Conservation (phyloP, 2,329 filamentous ascomycete genomes). For the Arachnopeziza araneosa region DNA sequence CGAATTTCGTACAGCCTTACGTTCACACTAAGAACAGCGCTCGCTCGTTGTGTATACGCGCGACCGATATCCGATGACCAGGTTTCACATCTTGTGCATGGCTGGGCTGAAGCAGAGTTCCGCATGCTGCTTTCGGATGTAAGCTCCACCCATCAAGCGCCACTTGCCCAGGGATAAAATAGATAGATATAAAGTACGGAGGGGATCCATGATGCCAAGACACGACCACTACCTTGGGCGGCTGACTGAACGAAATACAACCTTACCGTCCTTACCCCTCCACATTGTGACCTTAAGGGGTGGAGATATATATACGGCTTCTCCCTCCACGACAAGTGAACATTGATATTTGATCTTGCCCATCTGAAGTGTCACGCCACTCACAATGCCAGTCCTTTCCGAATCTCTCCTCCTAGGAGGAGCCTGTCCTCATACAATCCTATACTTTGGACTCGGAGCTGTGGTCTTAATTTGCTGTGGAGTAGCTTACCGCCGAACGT, state of each 20-base stretch:
- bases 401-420: background rate
- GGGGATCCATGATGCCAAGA: background rate
- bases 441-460: conserved; percentile 1
- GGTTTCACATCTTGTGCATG: background rate
- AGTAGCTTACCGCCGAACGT: background rate
- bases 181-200: background rate
- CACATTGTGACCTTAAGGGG: background rate
- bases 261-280: background rate
- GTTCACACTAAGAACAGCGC: background rate
- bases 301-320: background rate
- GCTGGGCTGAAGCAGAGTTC: background rate
- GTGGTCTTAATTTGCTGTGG: conserved; percentile 2
- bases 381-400: conserved; percentile 11
- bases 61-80: background rate
- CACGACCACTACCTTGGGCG: background rate
- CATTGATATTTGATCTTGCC: background rate
- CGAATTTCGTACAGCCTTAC: background rate
- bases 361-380: background rate
- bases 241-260: background rate
- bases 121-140: background rate
- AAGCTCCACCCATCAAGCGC: background rate
- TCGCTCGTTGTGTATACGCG: background rate
- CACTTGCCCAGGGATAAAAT: background rate
- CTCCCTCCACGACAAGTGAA: background rate
- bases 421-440: background rate